Percentiles rank a stretch among this genome's conserved stretches.
These are phyloP conservation scores for Debaryomycetaceae sp. DNA, from an alignment of 1,139 yeast genomes.

Conservation along the genomic window DNA sequence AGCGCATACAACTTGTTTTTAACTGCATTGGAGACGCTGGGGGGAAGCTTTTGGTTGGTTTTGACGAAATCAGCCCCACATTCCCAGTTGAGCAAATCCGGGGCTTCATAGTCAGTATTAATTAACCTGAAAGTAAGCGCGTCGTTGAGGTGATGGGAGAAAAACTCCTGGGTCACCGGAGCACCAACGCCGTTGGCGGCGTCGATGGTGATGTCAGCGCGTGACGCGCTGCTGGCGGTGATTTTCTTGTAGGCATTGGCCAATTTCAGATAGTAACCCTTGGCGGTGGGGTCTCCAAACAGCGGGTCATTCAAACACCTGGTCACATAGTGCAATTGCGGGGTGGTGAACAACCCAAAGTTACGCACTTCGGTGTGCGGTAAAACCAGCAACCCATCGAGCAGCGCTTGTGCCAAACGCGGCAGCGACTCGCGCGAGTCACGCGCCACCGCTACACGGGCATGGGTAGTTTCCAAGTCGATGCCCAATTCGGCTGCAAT, in stretches of 20 bases:
- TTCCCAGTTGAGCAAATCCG: constrained; percentile 59
- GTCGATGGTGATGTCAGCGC: constrained; percentile 63
- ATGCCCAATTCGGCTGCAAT: constrained; percentile 34
- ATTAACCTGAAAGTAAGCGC: constrained; percentile 46
- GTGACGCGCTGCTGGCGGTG: constrained; percentile 2
- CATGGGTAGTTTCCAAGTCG: constrained; percentile 23
- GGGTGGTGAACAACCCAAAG: constrained; percentile 80
- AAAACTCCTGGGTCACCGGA: constrained; percentile 56
- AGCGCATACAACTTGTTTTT: constrained; percentile 62
- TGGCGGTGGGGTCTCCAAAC: constrained; percentile 63
- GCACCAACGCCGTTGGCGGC: constrained; percentile 97
- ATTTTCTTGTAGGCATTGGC: constrained; percentile 36
- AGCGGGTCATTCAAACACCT: constrained; percentile 59
- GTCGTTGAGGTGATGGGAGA: constrained; percentile 36
- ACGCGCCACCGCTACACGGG: constrained; percentile 53
- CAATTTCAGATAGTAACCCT: constrained; percentile 69
- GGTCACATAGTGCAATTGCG: constrained; percentile 88
- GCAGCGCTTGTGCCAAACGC: constrained; percentile 54
- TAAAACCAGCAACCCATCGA: constrained; percentile 58
- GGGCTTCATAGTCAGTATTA: constrained; percentile 55
- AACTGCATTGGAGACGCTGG: constrained; percentile 42
- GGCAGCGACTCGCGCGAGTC: constrained; percentile 82
- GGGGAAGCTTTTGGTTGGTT: constrained; percentile 77
- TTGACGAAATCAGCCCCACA: constrained; percentile 98
- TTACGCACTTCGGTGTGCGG: constrained; percentile 46